Percentiles rank a stretch among this genome's conserved stretches.
phyloP scores from a whole-genome alignment of 2,329 filamentous ascomycete genomes.

The Trichoderma sp. region DNA sequence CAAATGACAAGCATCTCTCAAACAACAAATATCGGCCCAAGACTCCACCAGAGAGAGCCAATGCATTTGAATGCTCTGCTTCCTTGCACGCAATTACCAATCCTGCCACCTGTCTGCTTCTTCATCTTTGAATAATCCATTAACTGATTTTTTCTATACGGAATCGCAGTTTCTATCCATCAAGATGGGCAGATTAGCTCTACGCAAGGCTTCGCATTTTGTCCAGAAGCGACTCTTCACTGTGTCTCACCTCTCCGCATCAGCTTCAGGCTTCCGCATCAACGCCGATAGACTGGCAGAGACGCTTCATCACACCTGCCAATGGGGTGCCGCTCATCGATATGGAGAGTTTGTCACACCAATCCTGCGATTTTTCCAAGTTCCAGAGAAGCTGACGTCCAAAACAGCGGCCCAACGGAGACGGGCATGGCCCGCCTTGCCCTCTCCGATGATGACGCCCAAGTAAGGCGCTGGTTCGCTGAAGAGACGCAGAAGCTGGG shows the following conservation, averaged over 20 bases:
- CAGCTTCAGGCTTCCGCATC: slow-evolving; percentile 26
- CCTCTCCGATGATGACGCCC: slow-evolving; percentile 71
- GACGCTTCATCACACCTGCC: slow-evolving; percentile 34
- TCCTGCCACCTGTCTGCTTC: neutral
- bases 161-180: neutral
- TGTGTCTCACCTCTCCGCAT: neutral
- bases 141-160: neutral
- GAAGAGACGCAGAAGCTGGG: slow-evolving; percentile 61
- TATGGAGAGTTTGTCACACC: slow-evolving; percentile 30
- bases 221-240: slow-evolving; percentile 12
- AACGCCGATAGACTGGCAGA: slow-evolving; percentile 31
- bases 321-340: slow-evolving; percentile 34
- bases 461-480: slow-evolving; percentile 76
- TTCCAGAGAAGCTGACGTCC: neutral
- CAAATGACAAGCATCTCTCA: neutral
- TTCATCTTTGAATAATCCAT: neutral
- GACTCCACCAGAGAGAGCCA: neutral
- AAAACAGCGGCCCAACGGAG: slow-evolving; percentile 42
- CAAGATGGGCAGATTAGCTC: neutral
- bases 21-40: neutral
- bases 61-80: neutral
- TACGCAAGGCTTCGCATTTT: neutral
- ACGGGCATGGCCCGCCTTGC: slow-evolving; percentile 77
- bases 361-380: no score
- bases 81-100: neutral